Percentiles rank a stretch among this genome's conserved stretches.
Conservation (phyloP, 495 filamentous ascomycete genomes). For the Choiromyces venosus region DNA sequence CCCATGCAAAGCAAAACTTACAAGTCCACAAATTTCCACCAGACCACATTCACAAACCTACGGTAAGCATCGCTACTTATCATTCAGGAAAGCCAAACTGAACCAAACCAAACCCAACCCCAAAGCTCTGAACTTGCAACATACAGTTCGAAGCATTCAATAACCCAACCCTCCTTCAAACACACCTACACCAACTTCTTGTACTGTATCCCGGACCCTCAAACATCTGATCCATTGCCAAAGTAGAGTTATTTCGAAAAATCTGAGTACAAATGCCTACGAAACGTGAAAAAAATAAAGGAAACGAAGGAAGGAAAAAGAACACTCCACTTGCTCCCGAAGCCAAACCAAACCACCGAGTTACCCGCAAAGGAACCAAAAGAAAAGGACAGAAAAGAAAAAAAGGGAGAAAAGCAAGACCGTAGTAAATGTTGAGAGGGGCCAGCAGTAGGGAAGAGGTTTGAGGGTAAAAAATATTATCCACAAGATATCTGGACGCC, state of each 20-base stretch:
- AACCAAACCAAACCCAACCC: no score
- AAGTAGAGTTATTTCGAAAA: background rate
- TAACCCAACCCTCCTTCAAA: background rate
- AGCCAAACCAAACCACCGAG: background rate
- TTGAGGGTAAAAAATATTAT: background rate
- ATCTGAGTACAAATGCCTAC: slow-evolving; percentile 3
- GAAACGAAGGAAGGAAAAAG: background rate
- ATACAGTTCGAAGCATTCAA: no score
- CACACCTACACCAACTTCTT: background rate
- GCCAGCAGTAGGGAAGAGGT: background rate
- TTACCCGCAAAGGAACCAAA: background rate
- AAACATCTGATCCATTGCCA: background rate
- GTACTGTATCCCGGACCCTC: background rate
- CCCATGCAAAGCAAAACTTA: background rate
- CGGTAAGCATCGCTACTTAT: background rate
- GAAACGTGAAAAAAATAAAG: background rate
- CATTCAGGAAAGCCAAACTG: background rate
- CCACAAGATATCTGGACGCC: background rate
- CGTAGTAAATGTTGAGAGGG: background rate
- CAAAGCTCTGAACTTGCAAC: background rate
- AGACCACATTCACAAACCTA: background rate
- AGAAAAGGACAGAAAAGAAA: background rate
- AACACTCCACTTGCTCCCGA: background rate
- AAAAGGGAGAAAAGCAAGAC: background rate
- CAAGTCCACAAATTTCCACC: background rate